A percentile compares a stretch with the other conserved stretches of the same genome.
phyloP scores from a whole-genome alignment of 2,329 filamentous ascomycete species.

The Bipolaris victoriae region DNA sequence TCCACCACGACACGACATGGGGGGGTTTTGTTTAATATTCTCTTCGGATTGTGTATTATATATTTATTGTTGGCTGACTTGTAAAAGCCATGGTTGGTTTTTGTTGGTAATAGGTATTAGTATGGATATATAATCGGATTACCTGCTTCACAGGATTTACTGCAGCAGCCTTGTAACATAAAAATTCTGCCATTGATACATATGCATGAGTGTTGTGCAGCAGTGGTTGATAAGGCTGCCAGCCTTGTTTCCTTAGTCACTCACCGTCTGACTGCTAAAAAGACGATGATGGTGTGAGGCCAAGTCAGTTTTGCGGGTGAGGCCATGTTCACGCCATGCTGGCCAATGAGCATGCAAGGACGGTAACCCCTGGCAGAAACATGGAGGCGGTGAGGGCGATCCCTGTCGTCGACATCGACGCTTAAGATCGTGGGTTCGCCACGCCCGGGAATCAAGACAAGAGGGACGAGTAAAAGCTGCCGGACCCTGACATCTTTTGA shows the following conservation, averaged over 20 bases:
- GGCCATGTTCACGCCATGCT: constrained; percentile 42
- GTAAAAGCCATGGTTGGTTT: background rate
- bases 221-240: background rate
- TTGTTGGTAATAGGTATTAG: constrained; percentile 13
- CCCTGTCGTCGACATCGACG: constrained; percentile 13
- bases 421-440: constrained; percentile 38
- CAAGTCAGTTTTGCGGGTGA: constrained; percentile 15
- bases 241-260: background rate
- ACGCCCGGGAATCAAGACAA: constrained; percentile 11
- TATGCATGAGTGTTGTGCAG: background rate
- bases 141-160: too few species aligned
- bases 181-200: background rate
- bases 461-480: background rate
- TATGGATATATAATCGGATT: background rate
- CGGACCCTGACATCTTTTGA: constrained; percentile 11
- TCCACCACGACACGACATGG: background rate
- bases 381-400: constrained; percentile 20
- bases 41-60: too few species aligned
- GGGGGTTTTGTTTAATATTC: background rate
- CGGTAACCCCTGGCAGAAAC: constrained; percentile 34
- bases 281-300: constrained; percentile 5
- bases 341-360: constrained; percentile 7
- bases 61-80: background rate
- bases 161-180: too few species aligned
- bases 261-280: background rate